phyloP scores from a whole-genome alignment of 2,329 filamentous ascomycete species.

The Pseudogymnoascus sp. region DNA sequence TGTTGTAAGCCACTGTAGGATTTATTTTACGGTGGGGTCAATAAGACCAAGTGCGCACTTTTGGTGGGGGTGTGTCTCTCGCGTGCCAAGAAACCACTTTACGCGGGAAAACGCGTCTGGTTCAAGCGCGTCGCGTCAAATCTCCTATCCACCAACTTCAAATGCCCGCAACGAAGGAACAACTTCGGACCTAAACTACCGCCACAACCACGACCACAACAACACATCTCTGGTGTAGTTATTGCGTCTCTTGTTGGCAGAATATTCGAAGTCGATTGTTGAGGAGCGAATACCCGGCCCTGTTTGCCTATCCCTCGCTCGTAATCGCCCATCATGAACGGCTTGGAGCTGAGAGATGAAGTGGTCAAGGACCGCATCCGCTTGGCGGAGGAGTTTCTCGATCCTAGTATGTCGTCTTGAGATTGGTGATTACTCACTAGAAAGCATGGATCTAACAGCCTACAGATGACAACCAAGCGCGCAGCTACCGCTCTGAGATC shows the following conservation, averaged over 20 bases:
- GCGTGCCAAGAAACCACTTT: conserved; percentile 1
- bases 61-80: not conserved
- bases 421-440: not conserved
- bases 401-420: conserved; percentile 62
- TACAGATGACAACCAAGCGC: conserved; percentile 46
- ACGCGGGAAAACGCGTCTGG: not conserved
- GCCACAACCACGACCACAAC: not conserved
- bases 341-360: conserved; percentile 72
- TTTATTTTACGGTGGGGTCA: not conserved
- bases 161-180: not conserved
- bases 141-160: conserved; percentile 1
- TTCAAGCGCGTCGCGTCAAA: conserved; percentile 2
- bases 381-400: conserved; percentile 84
- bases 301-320: not conserved
- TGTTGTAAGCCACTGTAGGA: not conserved
- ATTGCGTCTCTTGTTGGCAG: not conserved
- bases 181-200: not conserved
- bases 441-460: conserved; percentile 23
- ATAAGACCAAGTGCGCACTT: not conserved
- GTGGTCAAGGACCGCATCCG: conserved; percentile 77
- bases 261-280: not conserved
- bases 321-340: conserved; percentile 47
- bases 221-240: not conserved
- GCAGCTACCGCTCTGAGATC: conserved; percentile 85
- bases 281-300: not conserved